phyloP scores from a whole-genome alignment of 768 basidiomycete genomes.

The Termitomyces sp. region DNA sequence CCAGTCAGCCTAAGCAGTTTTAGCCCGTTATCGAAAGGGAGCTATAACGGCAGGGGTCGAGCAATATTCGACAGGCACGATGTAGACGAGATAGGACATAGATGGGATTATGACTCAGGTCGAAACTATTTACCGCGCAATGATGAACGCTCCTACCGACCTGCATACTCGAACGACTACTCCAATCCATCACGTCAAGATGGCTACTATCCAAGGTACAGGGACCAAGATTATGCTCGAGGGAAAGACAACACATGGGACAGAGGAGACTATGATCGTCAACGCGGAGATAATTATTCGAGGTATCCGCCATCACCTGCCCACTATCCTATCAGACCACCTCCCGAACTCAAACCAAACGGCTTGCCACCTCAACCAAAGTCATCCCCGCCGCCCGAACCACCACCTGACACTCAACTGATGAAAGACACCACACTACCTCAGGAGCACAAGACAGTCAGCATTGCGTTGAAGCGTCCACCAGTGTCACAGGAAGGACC shows the following conservation, averaged over 20 bases:
- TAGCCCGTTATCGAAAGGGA: conserved; percentile 33
- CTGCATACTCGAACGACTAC: conserved; percentile 11
- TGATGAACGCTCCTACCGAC: conserved; percentile 25
- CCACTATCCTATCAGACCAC: conserved; percentile 12
- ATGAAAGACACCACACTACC: conserved; percentile 20
- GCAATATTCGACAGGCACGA: conserved; percentile 24
- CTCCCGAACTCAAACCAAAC: conserved; percentile 14
- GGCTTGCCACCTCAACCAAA: conserved; percentile 15
- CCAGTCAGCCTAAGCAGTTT: conserved; percentile 24
- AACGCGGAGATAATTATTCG: conserved; percentile 20
- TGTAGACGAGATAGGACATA: conserved; percentile 26
- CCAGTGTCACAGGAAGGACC: conserved; percentile 43
- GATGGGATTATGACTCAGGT: conserved; percentile 21
- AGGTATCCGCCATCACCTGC: conserved; percentile 20
- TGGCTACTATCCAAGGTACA: conserved; percentile 4
- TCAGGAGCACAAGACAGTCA: conserved; percentile 33
- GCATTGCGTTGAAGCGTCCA: conserved; percentile 39
- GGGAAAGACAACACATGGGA: not conserved
- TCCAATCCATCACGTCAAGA: conserved; percentile 30
- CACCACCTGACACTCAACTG: conserved; percentile 28
- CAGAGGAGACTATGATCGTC: conserved; percentile 18
- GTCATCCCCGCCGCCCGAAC: conserved; percentile 29
- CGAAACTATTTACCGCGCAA: conserved; percentile 10
- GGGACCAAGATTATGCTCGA: not conserved
- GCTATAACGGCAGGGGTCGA: conserved; percentile 31